phyloP scores from a whole-genome alignment of 306 rosid species.

The Begonia loranthoides region DNA sequence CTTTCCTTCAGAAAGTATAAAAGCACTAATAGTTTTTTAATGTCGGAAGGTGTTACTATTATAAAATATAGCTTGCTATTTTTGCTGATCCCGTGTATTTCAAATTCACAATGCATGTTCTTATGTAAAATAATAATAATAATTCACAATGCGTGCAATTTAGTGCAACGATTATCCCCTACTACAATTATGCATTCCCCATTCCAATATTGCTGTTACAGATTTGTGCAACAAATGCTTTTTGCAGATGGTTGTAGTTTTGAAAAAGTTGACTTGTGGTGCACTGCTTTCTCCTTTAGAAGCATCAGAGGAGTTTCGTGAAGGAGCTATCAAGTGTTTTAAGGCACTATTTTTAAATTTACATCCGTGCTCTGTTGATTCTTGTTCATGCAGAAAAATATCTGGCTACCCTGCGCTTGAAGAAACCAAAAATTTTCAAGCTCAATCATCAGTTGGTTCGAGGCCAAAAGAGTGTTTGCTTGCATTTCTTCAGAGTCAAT shows the following conservation, averaged over 20 bases:
- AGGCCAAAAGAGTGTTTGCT: slow-evolving; percentile 65
- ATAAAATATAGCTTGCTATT: too few species aligned
- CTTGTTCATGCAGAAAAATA: slow-evolving; percentile 50
- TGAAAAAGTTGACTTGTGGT: slow-evolving; percentile 83
- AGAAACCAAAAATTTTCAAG: slow-evolving; percentile 22
- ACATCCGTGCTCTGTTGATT: slow-evolving; percentile 40
- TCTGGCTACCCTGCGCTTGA: slow-evolving; percentile 42
- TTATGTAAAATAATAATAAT: too few species aligned
- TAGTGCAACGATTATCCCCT: too few species aligned
- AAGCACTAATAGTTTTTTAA: too few species aligned
- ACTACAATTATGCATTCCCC: too few species aligned
- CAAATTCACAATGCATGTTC: too few species aligned
- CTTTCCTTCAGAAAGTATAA: too few species aligned
- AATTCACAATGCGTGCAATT: too few species aligned
- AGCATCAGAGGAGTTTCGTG: slow-evolving; percentile 98
- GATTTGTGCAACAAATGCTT: neutral
- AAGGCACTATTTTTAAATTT: slow-evolving; percentile 53
- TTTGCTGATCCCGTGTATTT: too few species aligned
- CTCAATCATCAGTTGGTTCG: slow-evolving; percentile 22
- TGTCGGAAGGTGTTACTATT: too few species aligned
- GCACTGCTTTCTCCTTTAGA: slow-evolving; percentile 76
- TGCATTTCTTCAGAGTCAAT: slow-evolving; percentile 56
- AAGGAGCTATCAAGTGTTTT: slow-evolving; percentile 72
- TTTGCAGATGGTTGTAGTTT: slow-evolving; percentile 79
- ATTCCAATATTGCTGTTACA: too few species aligned